Evolutionary conservation across 306 rosid species (phyloP).

Genomic region (Nissolia schottii): DNA sequence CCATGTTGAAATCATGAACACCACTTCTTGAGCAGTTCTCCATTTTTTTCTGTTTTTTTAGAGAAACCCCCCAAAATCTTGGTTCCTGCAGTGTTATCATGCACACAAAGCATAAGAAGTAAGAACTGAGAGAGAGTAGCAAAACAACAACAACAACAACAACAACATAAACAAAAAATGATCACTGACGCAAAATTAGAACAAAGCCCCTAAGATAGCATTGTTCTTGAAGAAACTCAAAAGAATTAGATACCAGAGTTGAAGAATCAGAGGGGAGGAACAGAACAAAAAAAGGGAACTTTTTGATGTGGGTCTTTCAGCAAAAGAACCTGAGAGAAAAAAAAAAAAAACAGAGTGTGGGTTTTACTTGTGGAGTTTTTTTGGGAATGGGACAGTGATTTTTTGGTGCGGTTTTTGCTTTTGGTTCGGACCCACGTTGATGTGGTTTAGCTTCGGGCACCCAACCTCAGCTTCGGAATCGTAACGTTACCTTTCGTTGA

Average conservation of each 20-base stretch:
- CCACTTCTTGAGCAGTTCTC: constrained; percentile 44
- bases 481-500: constrained; percentile 25
- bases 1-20: constrained; percentile 61
- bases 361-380: background rate
- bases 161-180: background rate
- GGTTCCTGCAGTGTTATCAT: constrained; percentile 13
- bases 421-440: constrained; percentile 4
- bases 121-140: background rate
- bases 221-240: background rate
- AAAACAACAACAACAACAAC: too few relatives aligned
- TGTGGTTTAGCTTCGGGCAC: constrained; percentile 10
- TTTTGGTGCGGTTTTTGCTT: constrained; percentile 1
- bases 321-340: constrained; percentile 3
- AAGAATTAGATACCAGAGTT: background rate
- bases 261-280: constrained; percentile 11
- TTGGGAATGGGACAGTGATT: background rate
- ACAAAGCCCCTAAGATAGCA: background rate
- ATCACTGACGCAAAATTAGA: background rate
- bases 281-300: background rate
- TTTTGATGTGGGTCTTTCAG: constrained; percentile 9
- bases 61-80: constrained; percentile 3
- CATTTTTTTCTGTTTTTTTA: constrained; percentile 27
- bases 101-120: background rate
- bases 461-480: constrained; percentile 27
- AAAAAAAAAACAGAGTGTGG: background rate